Evolutionary conservation across 768 basidiomycete genomes (phyloP).

Genomic region (Agrocybe praecox): DNA sequence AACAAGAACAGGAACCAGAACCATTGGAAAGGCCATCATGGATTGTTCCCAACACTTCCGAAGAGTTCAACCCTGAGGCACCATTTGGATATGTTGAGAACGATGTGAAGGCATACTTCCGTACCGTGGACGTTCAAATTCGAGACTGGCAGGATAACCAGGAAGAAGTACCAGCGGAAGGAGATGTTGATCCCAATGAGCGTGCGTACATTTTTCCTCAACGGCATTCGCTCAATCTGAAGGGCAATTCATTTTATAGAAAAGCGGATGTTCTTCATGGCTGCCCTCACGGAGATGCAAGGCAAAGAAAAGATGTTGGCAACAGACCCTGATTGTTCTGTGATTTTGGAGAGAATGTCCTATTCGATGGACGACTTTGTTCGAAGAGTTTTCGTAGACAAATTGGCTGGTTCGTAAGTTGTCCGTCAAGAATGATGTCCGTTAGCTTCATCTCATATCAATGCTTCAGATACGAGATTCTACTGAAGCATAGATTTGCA

Average conservation of each 20-base stretch:
- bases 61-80: conserved; percentile 59
- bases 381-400: conserved; percentile 88
- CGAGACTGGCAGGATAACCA: conserved; percentile 79
- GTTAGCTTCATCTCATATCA: background rate
- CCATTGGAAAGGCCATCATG: conserved; percentile 64
- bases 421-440: background rate
- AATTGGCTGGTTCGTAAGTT: conserved; percentile 85
- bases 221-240: background rate
- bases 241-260: conserved; percentile 44
- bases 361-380: conserved; percentile 97
- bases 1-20: conserved; percentile 15
- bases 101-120: conserved; percentile 92
- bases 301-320: conserved; percentile 89
- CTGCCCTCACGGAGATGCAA: conserved; percentile 82
- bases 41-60: conserved; percentile 52
- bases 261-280: conserved; percentile 74
- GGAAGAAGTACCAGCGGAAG: conserved; percentile 34
- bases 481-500: conserved; percentile 84
- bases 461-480: conserved; percentile 53
- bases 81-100: conserved; percentile 91
- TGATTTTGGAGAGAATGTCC: conserved; percentile 85
- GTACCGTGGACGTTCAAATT: conserved; percentile 86
- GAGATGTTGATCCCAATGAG: conserved; percentile 69
- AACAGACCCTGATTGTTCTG: conserved; percentile 92
- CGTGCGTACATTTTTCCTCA: conserved; percentile 38